Percentiles rank a stretch among this genome's conserved stretches.
Evolutionary conservation across 2,329 filamentous ascomycete species (phyloP).

Genomic region (Phyllosticta citriasiana): DNA sequence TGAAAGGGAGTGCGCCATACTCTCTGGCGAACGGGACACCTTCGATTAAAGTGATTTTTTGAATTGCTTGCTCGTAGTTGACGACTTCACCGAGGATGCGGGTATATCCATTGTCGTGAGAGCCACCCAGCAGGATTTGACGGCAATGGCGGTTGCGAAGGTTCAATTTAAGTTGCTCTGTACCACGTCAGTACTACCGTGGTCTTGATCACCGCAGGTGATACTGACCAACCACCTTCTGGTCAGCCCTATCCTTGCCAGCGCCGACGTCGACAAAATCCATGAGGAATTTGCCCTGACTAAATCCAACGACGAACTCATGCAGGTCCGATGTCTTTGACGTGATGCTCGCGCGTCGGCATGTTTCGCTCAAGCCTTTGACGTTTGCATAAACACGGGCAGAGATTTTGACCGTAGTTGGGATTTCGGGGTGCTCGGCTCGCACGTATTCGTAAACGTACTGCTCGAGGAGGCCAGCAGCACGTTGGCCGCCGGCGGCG

Average conservation of each 20-base stretch:
- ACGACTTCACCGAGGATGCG: slow-evolving; percentile 41
- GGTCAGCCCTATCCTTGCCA: slow-evolving; percentile 38
- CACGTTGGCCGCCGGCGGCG: slow-evolving; percentile 43
- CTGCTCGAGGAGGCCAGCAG: slow-evolving; percentile 39
- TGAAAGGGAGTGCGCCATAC: slow-evolving; percentile 40
- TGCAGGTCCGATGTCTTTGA: slow-evolving; percentile 34
- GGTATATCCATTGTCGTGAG: slow-evolving; percentile 46
- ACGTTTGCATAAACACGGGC: slow-evolving; percentile 46
- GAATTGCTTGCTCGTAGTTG: slow-evolving; percentile 33
- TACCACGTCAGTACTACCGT: neutral
- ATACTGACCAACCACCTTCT: slow-evolving; percentile 40
- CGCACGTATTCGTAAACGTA: slow-evolving; percentile 34
- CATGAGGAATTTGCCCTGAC: slow-evolving; percentile 36
- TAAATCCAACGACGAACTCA: slow-evolving; percentile 48
- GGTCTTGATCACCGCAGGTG: neutral
- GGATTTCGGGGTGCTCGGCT: slow-evolving; percentile 22
- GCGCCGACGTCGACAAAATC: slow-evolving; percentile 38
- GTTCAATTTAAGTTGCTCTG: slow-evolving; percentile 46
- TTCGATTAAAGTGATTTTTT: slow-evolving; percentile 46
- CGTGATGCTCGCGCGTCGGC: slow-evolving; percentile 36
- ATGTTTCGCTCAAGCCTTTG: slow-evolving; percentile 39
- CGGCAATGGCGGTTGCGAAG: slow-evolving; percentile 50
- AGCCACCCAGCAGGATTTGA: slow-evolving; percentile 51
- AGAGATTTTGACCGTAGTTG: slow-evolving; percentile 36
- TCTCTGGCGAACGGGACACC: slow-evolving; percentile 47